Evolutionary conservation across 2,329 filamentous ascomycete genomes (phyloP).

Genomic region (Colletotrichum chlorophyti): DNA sequence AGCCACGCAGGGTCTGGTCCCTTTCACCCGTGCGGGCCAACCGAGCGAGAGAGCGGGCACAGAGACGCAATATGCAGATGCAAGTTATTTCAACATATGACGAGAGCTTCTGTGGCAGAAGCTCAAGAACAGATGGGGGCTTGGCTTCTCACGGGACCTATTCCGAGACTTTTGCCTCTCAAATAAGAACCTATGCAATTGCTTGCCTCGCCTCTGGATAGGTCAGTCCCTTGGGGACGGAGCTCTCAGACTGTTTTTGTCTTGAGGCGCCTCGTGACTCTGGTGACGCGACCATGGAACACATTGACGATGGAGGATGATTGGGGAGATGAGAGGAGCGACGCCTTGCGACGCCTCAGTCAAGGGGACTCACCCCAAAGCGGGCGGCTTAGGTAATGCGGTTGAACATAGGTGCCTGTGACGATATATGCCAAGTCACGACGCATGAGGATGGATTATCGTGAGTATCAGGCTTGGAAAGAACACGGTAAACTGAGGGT

Average conservation of each 20-base stretch:
- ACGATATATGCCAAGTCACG: too few species aligned
- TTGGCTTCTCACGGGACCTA: constrained; percentile 15
- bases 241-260: not conserved
- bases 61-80: constrained; percentile 14
- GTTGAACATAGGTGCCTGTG: too few species aligned
- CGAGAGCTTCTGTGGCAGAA: not conserved
- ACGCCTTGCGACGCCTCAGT: constrained; percentile 8
- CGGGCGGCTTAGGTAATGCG: too few species aligned
- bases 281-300: constrained; percentile 1
- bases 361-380: too few species aligned
- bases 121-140: constrained; percentile 10
- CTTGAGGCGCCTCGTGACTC: constrained; percentile 11
- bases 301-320: not conserved
- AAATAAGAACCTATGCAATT: constrained; percentile 5
- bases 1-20: constrained; percentile 30
- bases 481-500: too few species aligned
- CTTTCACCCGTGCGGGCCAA: constrained; percentile 23
- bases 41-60: not conserved
- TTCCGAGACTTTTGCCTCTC: constrained; percentile 11
- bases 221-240: not conserved
- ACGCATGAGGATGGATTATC: too few species aligned
- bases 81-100: not conserved
- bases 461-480: too few species aligned
- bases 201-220: not conserved
- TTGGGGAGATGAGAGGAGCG: constrained; percentile 2